Evolutionary conservation across 805 yeast genomes (phyloP), one percentile per base, ranked within the genome.

Genomic region (Pichia membranifaciens): DNA sequence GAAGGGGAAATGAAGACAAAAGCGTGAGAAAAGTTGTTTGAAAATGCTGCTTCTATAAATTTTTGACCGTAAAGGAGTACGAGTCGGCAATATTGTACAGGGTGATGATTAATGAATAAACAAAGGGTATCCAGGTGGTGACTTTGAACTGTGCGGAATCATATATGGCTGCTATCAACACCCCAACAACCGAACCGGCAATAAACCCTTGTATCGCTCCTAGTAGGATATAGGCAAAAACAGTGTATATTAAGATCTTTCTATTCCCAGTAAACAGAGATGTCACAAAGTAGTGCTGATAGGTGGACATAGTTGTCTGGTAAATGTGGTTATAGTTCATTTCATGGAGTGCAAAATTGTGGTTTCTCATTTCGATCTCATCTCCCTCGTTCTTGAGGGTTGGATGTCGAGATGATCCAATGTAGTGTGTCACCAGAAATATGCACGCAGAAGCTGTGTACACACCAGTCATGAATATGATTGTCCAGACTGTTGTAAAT

Each of bases 51-150:
- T n/a, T 37, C 33, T 31, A 41, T 9, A 41, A 41, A 41, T 31
- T 43, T 17, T 67, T 68, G 15, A 78, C 64, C 39, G 76, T 75
- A 50, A 79, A 72, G 48, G 85, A 78, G 60, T 84, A 87, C 5
- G 86, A 75, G 8, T 82, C 75, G 31, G 83, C 70, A 32, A 87
- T 73, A 59, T 84, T 79, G 62, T 77, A 85, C 38, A 88, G 59
- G 5, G 86, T 72, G 55, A 80, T 81, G 4, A 84, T 75, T 2
- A 84, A 64, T 0, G 81, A 95, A 79, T 90, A 87, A 47, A 84
- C 76, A 54, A 91, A 74, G 0, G 99, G 98, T 7, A 91, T 79
- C 99, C 99, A 91, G 0, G 97, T 87, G 12, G 95, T 83, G 95
- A 93, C 87, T 20, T 84, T 76, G 57, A 91, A 79, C 21, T 84